Conservation (phyloP, 495 filamentous ascomycete species). For the Daldinia bambusicola region DNA sequence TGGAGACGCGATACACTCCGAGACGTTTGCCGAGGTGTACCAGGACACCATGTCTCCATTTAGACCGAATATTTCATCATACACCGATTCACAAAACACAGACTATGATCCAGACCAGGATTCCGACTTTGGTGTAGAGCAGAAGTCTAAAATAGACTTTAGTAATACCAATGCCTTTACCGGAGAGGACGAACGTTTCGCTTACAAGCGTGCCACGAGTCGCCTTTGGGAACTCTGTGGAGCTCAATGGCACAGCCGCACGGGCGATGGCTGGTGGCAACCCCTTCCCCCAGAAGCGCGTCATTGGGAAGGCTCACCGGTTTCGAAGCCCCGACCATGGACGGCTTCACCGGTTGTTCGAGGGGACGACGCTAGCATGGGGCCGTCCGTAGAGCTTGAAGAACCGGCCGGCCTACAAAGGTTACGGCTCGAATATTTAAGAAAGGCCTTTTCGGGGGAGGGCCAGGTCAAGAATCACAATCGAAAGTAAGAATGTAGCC, state of each 20-base stretch:
- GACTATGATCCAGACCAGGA: conserved; percentile 61
- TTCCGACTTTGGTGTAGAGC: conserved; percentile 54
- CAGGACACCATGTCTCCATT: conserved; percentile 76
- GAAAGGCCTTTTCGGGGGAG: conserved; percentile 28
- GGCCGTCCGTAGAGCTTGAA: conserved; percentile 53
- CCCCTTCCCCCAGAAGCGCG: conserved; percentile 67
- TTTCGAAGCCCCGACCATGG: conserved; percentile 37
- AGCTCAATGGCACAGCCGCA: conserved; percentile 68
- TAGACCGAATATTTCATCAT: conserved; percentile 73
- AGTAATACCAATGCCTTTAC: conserved; percentile 67
- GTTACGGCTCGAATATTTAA: conserved; percentile 46
- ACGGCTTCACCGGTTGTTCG: not conserved
- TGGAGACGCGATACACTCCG: conserved; percentile 67
- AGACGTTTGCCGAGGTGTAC: conserved; percentile 75
- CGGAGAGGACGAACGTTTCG: conserved; percentile 78
- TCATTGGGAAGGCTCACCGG: conserved; percentile 63
- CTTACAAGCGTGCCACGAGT: conserved; percentile 72
- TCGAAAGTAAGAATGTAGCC: not conserved
- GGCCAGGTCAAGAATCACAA: not conserved
- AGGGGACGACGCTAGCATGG: conserved; percentile 51
- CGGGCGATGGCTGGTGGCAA: conserved; percentile 67
- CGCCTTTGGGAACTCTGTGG: conserved; percentile 78
- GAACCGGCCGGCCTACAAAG: conserved; percentile 56
- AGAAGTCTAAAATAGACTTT: conserved; percentile 60
- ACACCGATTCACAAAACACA: conserved; percentile 53